These are phyloP conservation scores for Parsonsia alboflavescens DNA, from an alignment of 257 asterid genomes.

Conservation along the genomic window DNA sequence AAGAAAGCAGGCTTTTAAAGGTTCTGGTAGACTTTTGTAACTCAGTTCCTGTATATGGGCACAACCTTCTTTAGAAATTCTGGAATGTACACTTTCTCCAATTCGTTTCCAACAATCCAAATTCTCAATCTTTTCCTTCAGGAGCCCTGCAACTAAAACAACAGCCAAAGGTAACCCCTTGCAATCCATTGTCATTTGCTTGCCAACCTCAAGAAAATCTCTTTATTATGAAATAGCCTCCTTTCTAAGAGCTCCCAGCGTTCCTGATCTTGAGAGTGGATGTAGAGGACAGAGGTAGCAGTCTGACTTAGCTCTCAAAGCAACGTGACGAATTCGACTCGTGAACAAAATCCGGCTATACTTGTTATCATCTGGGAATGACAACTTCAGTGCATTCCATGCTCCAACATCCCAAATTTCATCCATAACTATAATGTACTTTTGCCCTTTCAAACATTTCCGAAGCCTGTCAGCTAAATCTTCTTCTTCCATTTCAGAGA, in stretches of 20 bases:
- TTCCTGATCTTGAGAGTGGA: not conserved
- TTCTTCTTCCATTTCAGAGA: not conserved
- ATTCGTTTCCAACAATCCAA: not conserved
- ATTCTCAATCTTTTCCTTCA: too few species aligned
- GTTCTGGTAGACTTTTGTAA: not conserved
- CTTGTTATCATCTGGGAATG: too few species aligned
- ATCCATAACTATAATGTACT: conserved; percentile 17
- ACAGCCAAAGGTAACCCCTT: conserved; percentile 5
- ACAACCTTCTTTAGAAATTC: not conserved
- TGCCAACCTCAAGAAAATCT: not conserved
- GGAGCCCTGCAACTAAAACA: too few species aligned
- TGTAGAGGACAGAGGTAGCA: not conserved
- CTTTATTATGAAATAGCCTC: conserved; percentile 5
- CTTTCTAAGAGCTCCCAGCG: conserved; percentile 13
- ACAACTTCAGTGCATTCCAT: too few species aligned
- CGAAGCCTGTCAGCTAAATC: not conserved
- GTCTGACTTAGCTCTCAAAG: not conserved
- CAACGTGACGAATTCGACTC: not conserved
- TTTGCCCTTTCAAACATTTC: conserved; percentile 3
- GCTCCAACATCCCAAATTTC: conserved; percentile 18
- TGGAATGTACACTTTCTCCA: not conserved
- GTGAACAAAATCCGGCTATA: conserved; percentile 6
- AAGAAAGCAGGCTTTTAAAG: not conserved
- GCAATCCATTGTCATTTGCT: conserved; percentile 2
- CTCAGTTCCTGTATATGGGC: not conserved